Evolutionary conservation across 2,329 filamentous ascomycete genomes (phyloP).

Genomic region (Biscogniauxia sp.): DNA sequence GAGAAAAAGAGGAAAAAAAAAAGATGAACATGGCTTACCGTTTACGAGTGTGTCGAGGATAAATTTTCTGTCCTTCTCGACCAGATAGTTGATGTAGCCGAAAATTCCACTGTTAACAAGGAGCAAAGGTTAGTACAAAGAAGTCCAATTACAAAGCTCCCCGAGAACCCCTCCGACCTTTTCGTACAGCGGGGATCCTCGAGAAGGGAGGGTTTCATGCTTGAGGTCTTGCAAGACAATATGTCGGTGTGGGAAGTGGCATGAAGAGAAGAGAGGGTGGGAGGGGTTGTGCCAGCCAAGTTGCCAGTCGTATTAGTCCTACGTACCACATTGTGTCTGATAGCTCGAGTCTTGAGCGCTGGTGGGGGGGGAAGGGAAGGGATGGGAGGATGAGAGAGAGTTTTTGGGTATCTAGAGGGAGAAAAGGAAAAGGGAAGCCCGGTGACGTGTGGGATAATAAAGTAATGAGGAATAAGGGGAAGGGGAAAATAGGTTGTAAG

Average conservation of each 20-base stretch:
- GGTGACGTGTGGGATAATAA: slow-evolving; percentile 5
- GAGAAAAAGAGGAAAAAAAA: neutral
- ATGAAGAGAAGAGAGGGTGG: neutral
- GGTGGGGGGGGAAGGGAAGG: neutral
- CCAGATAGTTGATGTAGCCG: slow-evolving; percentile 98
- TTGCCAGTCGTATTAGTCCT: slow-evolving; percentile 10
- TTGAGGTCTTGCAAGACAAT: slow-evolving; percentile 1
- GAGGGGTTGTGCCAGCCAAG: neutral
- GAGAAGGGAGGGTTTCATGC: neutral
- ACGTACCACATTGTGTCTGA: slow-evolving; percentile 35
- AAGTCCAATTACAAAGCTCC: slow-evolving; percentile 9
- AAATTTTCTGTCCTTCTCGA: slow-evolving; percentile 97
- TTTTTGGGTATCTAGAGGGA: neutral
- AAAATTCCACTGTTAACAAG: slow-evolving; percentile 73
- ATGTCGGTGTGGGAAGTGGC: slow-evolving; percentile 2
- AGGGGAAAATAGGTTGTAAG: slow-evolving; percentile 20
- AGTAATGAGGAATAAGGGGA: slow-evolving; percentile 12
- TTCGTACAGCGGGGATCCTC: neutral
- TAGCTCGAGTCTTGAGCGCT: slow-evolving; percentile 4
- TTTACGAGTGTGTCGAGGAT: slow-evolving; percentile 96
- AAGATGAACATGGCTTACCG: slow-evolving; percentile 56
- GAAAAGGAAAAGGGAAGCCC: slow-evolving; percentile 19
- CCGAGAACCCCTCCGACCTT: neutral
- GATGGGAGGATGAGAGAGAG: neutral
- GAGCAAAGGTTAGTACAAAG: slow-evolving; percentile 25